Evolutionary conservation across 352 stramenopile genomes (phyloP), one percentile per base, ranked within the genome.

Genomic region (Globisporangium parvum): DNA sequence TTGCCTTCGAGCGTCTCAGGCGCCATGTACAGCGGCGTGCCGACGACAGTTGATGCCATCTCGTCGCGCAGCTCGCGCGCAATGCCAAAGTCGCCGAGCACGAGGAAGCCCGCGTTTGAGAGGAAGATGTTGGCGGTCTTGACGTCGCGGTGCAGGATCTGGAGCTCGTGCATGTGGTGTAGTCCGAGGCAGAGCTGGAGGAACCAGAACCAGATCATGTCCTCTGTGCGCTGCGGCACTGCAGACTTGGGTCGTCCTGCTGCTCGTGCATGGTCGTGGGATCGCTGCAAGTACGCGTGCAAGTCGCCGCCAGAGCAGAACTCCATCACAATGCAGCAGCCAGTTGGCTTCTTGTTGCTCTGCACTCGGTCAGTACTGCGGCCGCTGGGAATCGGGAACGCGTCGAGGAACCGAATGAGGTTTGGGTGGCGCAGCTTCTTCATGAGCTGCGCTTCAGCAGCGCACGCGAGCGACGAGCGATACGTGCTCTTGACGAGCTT

Each of bases 61-160:
- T 78, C 65, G 26, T 62, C 40, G 3, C 12, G 12, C 0, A 78
- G 35, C 26, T 77, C 72, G 6, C 65, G 55, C 6, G 85, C 87
- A 59, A 97, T 94, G 9, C 91, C 88, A 17, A 97, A 75, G 57
- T 98, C 92, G 1, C 91, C 90, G 5, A 97, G 61, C 1, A 97
- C 87, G 5, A 96, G 59, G 28, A 80, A 79, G 11, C 86, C 78
- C 18, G 65, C 55, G 39, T 73, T 63, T 1, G 62, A 75, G 4
- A 93, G 54, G 44, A 95, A 95, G 11, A 95, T 63, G 61, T 98
- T 98, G 61, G 93, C 73, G 28, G 89, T 96, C 65, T 98, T 98
- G 28, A 98, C 51, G 61, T 98, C 92, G 40, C 86, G 78, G 49
- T 98, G 91, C 49, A 95, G 59, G 15, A 95, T 63, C 12, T 63